A percentile compares a stretch with the other conserved stretches of the same genome.
These are phyloP conservation scores for Cytospora paraplurivora DNA, from an alignment of 2,329 filamentous ascomycete species.

Conservation along the genomic window DNA sequence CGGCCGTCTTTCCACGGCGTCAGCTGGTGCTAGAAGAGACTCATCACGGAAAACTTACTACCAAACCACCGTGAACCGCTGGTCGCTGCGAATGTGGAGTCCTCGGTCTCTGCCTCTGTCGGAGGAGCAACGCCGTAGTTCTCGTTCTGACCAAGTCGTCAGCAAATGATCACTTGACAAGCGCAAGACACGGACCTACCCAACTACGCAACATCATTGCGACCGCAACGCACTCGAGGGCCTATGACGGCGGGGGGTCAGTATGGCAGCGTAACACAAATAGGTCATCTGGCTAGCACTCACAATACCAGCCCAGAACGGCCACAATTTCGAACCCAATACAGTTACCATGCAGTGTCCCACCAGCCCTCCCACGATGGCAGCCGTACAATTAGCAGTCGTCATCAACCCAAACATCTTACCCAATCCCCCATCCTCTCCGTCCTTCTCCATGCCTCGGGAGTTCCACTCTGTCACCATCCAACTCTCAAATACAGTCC, in stretches of 20 bases:
- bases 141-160: constrained; percentile 22
- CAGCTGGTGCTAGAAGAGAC: background rate
- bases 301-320: constrained; percentile 49
- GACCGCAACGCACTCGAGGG: constrained; percentile 34
- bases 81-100: background rate
- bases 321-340: constrained; percentile 50
- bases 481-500: constrained; percentile 61
- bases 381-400: constrained; percentile 53
- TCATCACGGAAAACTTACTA: constrained; percentile 1
- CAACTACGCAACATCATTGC: constrained; percentile 37
- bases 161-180: background rate
- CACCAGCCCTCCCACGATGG: constrained; percentile 52
- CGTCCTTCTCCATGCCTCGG: constrained; percentile 42
- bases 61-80: constrained; percentile 15
- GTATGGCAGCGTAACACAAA: background rate
- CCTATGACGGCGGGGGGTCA: constrained; percentile 26
- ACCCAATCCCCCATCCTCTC: constrained; percentile 43
- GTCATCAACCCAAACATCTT: constrained; percentile 55
- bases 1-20: constrained; percentile 31
- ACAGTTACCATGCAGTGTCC: constrained; percentile 51
- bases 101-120: background rate
- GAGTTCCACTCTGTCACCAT: constrained; percentile 58
- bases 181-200: constrained; percentile 22
- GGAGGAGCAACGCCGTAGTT: constrained; percentile 24
- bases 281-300: constrained; percentile 1